These are phyloP conservation scores for Lenwebbia sp. DNA, from an alignment of 345 rosid genomes.

Conservation along the genomic window DNA sequence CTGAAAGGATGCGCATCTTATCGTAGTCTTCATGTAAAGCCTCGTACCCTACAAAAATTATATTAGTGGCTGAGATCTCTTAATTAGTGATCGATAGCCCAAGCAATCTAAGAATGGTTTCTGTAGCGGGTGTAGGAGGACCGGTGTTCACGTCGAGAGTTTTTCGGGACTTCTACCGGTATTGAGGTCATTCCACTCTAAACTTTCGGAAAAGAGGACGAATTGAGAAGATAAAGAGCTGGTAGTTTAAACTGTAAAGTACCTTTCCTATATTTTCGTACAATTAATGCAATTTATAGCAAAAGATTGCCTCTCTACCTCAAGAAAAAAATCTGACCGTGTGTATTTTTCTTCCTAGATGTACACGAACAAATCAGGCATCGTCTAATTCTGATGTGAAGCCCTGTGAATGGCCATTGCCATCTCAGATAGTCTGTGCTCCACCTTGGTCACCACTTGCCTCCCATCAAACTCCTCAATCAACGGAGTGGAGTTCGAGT, in stretches of 20 bases:
- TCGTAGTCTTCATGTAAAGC: neutral
- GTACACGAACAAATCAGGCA: neutral
- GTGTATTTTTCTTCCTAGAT: neutral
- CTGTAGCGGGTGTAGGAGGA: neutral
- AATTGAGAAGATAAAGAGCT: neutral
- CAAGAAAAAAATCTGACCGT: neutral
- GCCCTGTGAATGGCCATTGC: neutral
- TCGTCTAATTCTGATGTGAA: neutral
- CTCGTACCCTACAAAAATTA: neutral
- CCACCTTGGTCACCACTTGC: neutral
- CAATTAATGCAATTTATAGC: neutral
- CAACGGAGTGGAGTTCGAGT: slow-evolving; percentile 35
- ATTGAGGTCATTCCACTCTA: neutral
- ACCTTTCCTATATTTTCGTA: neutral
- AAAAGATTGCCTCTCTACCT: neutral
- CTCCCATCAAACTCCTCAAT: neutral
- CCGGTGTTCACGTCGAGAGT: neutral
- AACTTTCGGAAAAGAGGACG: neutral
- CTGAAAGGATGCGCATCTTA: neutral
- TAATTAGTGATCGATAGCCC: neutral
- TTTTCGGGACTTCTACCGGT: neutral
- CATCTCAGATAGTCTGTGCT: neutral
- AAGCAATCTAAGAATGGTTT: neutral
- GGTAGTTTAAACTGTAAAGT: neutral
- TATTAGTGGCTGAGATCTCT: neutral